These are phyloP conservation scores for Neurospora pannonica DNA, from an alignment of 495 filamentous ascomycete species.

Conservation along the genomic window DNA sequence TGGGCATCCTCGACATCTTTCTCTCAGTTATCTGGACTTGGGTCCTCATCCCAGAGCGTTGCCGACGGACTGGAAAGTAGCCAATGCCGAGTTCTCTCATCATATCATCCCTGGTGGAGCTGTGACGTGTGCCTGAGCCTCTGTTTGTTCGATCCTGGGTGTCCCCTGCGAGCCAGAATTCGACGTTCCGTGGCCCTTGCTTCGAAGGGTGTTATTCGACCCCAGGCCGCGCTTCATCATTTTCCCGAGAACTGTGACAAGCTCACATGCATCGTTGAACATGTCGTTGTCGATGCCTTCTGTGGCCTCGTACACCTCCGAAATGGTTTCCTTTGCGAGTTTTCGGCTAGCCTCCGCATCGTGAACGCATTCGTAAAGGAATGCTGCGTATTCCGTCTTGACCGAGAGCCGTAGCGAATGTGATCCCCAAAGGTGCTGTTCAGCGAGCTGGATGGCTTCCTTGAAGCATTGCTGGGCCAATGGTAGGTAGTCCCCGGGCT, in stretches of 20 bases:
- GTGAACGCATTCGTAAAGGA: conserved; percentile 87
- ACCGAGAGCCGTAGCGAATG: conserved; percentile 86
- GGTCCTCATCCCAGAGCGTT: background rate
- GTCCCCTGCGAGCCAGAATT: conserved; percentile 18
- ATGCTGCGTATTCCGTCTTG: conserved; percentile 89
- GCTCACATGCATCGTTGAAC: conserved; percentile 68
- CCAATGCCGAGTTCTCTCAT: background rate
- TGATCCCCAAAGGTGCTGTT: conserved; percentile 66
- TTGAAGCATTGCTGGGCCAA: conserved; percentile 72
- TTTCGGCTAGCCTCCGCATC: conserved; percentile 64
- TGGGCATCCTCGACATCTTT: background rate
- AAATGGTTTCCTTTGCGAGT: conserved; percentile 72
- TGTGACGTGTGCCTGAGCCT: background rate
- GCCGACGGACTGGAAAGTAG: background rate
- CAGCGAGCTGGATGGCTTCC: conserved; percentile 65
- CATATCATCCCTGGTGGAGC: conserved; percentile 24
- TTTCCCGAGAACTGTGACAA: conserved; percentile 63
- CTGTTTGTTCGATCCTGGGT: conserved; percentile 10
- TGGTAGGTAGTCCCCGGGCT: conserved; percentile 72
- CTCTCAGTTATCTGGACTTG: background rate
- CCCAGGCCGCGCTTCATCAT: conserved; percentile 64
- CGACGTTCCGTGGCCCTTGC: conserved; percentile 17
- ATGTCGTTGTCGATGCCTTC: conserved; percentile 90
- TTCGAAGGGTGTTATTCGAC: conserved; percentile 19
- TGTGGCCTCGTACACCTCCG: conserved; percentile 80